These are phyloP conservation scores for Nakazawaea laoshanensis DNA, from an alignment of 805 yeast genomes.

Conservation along the genomic window DNA sequence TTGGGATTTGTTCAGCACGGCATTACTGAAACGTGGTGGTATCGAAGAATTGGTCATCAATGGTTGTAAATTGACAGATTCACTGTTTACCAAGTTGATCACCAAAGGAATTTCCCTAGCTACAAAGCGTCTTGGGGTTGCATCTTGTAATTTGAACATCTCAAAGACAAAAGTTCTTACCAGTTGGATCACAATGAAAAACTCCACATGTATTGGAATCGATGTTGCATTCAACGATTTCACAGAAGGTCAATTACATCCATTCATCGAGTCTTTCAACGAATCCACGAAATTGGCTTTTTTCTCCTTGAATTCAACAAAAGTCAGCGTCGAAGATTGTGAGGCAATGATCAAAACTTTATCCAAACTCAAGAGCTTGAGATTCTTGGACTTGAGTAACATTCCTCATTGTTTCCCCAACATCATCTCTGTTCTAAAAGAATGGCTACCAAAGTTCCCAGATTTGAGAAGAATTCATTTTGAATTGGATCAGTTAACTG, in stretches of 20 bases:
- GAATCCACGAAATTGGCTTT: constrained; percentile 31
- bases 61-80: constrained; percentile 41
- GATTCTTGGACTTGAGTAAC: constrained; percentile 46
- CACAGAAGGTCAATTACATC: constrained; percentile 34
- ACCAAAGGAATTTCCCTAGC: constrained; percentile 29
- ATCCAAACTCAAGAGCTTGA: constrained; percentile 27
- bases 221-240: constrained; percentile 50
- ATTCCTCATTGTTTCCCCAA: constrained; percentile 44
- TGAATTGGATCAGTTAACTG: constrained; percentile 41
- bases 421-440: constrained; percentile 33
- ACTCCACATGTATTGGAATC: constrained; percentile 42
- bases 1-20: constrained; percentile 40
- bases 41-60: constrained; percentile 50
- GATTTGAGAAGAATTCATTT: constrained; percentile 43
- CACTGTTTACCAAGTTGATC: constrained; percentile 31
- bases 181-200: constrained; percentile 36
- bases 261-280: constrained; percentile 34
- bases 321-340: constrained; percentile 28
- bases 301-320: constrained; percentile 45
- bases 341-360: constrained; percentile 30
- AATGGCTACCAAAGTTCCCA: constrained; percentile 34
- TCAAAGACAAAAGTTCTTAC: constrained; percentile 33
- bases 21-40: constrained; percentile 38
- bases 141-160: constrained; percentile 37
- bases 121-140: constrained; percentile 46